Evolutionary conservation across 257 asterid species (phyloP).

Genomic region (Solanum habrochaites): DNA sequence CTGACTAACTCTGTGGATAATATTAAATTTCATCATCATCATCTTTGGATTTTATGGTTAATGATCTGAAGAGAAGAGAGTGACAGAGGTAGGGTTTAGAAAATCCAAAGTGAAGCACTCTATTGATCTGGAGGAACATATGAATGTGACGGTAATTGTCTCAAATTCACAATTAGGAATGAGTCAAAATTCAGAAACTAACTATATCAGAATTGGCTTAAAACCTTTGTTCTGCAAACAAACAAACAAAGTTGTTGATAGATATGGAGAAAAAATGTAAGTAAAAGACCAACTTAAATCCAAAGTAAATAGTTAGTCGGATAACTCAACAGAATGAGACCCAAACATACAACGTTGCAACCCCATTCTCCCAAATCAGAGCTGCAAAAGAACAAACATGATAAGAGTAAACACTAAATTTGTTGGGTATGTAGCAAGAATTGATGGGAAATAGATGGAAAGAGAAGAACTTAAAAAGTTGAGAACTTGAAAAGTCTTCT

Average conservation of each 20-base stretch:
- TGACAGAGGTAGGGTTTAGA: neutral
- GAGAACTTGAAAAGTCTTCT: no score
- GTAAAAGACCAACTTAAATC: constrained; percentile 44
- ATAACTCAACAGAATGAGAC: no score
- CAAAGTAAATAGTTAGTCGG: constrained; percentile 69
- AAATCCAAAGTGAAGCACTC: neutral
- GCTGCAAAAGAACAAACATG: no score
- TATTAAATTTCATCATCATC: neutral
- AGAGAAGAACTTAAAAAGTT: no score
- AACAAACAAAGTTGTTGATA: no score
- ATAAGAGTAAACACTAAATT: no score
- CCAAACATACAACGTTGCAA: no score
- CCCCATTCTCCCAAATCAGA: no score
- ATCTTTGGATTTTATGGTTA: neutral
- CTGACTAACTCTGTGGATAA: neutral
- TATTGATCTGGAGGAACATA: neutral
- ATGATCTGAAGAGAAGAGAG: neutral
- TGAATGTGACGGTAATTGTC: neutral
- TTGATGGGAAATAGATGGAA: no score
- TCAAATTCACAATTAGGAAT: neutral
- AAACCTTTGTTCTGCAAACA: neutral
- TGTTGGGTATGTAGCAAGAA: no score
- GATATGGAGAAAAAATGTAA: no score
- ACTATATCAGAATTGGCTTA: neutral
- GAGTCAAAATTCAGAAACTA: neutral